phyloP scores from a whole-genome alignment of 23 red algal species.

The Agarophyton chilense region DNA sequence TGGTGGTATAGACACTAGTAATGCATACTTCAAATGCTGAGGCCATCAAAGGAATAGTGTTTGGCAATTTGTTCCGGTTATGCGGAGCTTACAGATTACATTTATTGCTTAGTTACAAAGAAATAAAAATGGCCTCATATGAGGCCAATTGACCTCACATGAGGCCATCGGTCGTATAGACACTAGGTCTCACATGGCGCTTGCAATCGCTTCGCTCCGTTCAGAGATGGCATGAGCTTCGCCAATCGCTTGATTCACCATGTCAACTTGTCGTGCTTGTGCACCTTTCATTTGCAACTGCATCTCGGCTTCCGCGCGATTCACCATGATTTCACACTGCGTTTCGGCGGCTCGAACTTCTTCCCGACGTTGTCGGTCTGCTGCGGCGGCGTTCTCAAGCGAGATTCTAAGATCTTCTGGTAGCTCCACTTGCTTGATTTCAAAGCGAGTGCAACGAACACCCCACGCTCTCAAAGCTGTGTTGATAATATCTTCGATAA shows the following conservation, averaged over 20 bases:
- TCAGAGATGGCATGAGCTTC: conserved; percentile 89
- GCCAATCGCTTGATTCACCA: conserved; percentile 87
- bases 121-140: too few species aligned
- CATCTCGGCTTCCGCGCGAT: conserved; percentile 89
- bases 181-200: conserved; percentile 65
- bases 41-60: too few species aligned
- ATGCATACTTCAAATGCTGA: too few species aligned
- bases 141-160: too few species aligned
- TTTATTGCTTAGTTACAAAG: too few species aligned
- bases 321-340: conserved; percentile 81
- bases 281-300: conserved; percentile 77
- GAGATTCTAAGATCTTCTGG: conserved; percentile 88
- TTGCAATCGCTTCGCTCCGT: conserved; percentile 73
- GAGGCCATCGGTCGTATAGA: too few species aligned
- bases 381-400: conserved; percentile 87
- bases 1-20: too few species aligned
- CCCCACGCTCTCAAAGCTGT: conserved; percentile 82
- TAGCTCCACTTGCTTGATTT: conserved; percentile 83
- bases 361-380: conserved; percentile 80
- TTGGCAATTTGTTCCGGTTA: too few species aligned
- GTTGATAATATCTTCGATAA: conserved; percentile 80
- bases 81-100: too few species aligned
- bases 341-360: conserved; percentile 87
- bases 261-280: conserved; percentile 81
- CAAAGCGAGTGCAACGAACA: conserved; percentile 90